These are phyloP conservation scores for Ceratocystiopsis brevicomis DNA, from an alignment of 2,329 filamentous ascomycete species.

Conservation along the genomic window DNA sequence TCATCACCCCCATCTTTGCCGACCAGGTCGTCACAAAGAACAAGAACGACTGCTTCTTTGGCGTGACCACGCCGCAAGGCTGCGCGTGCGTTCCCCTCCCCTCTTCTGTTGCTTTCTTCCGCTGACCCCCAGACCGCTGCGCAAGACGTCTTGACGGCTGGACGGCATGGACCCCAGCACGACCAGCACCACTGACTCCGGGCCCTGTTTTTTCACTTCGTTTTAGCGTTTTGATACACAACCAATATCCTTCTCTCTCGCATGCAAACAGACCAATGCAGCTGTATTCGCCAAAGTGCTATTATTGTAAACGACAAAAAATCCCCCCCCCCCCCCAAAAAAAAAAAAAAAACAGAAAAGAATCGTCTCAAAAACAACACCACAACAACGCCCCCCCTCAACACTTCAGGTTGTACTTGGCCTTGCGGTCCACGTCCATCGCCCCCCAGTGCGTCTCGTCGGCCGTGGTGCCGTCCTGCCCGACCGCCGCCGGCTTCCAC, in stretches of 20 bases:
- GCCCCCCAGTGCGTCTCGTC: conserved; percentile 7
- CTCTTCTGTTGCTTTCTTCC: neutral
- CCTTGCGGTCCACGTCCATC: conserved; percentile 5
- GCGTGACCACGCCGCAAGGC: conserved; percentile 34
- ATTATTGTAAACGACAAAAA: no score
- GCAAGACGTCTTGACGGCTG: neutral
- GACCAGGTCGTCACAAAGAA: conserved; percentile 32
- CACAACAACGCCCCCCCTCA: neutral
- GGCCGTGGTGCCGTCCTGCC: conserved; percentile 3
- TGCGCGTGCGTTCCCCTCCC: conserved; percentile 30
- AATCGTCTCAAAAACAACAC: neutral
- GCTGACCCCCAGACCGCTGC: neutral
- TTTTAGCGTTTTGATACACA: no score
- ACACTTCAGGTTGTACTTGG: conserved; percentile 5
- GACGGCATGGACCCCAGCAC: no score
- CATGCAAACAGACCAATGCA: no score
- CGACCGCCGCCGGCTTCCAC: conserved; percentile 3
- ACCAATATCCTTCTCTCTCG: no score
- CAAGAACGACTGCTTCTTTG: conserved; percentile 34
- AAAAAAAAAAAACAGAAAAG: neutral
- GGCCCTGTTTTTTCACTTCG: no score
- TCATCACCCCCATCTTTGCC: conserved; percentile 32
- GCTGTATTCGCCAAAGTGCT: neutral
- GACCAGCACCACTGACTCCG: no score
- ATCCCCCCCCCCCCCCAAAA: no score